Percentiles rank a stretch among this genome's conserved stretches.
Conservation (phyloP, 169 alveolate species). For the Plasmodium knowlesi region DNA sequence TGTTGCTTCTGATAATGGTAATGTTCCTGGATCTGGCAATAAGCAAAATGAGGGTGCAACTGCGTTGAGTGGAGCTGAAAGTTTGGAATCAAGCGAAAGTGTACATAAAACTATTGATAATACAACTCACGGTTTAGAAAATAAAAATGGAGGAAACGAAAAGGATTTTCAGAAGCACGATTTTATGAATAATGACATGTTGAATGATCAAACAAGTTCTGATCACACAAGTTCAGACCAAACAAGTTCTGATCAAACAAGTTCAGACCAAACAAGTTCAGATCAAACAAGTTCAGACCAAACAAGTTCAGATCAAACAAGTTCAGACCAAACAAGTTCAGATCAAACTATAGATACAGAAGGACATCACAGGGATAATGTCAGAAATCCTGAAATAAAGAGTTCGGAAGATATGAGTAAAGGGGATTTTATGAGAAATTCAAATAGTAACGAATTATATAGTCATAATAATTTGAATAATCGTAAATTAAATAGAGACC, state of each 20-base stretch:
- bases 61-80: neutral
- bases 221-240: neutral
- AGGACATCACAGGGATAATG: neutral
- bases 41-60: neutral
- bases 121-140: neutral
- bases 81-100: neutral
- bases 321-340: neutral
- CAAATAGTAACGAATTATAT: neutral
- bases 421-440: neutral
- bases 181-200: neutral
- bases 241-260: neutral
- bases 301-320: neutral
- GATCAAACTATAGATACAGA: neutral
- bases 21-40: neutral
- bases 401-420: neutral
- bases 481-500: neutral
- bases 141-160: neutral
- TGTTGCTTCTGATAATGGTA: too few species aligned
- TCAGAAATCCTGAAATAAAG: neutral
- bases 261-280: neutral
- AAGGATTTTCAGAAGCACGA: neutral
- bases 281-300: neutral
- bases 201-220: neutral
- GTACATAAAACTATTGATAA: neutral
- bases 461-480: neutral